Base-by-base conservation (phyloP, 495 filamentous ascomycete species). In the Talaromyces stipitatus region DNA sequence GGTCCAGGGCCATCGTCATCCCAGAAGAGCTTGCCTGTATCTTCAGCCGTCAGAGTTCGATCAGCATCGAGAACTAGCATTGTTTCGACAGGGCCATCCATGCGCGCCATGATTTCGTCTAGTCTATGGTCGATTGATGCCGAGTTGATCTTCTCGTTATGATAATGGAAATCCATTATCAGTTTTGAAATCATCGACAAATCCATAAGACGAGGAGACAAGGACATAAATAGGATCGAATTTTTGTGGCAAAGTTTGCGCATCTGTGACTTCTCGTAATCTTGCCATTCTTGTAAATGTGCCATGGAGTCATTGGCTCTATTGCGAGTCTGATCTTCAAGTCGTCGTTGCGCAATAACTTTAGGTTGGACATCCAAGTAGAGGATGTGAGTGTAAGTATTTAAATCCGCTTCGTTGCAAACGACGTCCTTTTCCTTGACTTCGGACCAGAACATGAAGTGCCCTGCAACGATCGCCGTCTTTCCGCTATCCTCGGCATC, bases 31-130 rank as follows among this genome's bases (percentile, higher is more conserved):
- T 29, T 58, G 16, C 82, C 81, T 10, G 78, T 79, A 58, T 88
- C 83, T 38, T 74, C 53, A 20, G 76, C 59, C 50, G 76, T 66
- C 57, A 88, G 65, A 0, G 82, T 86, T 58, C 64, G 80, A 59
- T 87, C 83, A 4, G 65, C 83, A 60, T 87, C 84, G 29, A 88
- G 56, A 1, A 83, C 73, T 53, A 85, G 58, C 30, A 82, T 62
- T 1, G 72, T 82, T n/a, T n/a, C n/a, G n/a, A n/a, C n/a, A n/a
- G n/a, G n/a, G n/a, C n/a, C n/a, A 11, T 59, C 20, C 7, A 26
- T 6, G 11, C 52, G 20, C 8, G 51, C 14, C 18, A 82, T 6
- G 7, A 65, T 59, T 12, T 74, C 58, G 27, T 82, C 75, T 16
- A 85, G 57, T n/a, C 14, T 61, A 0, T 32, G 43, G 41, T 73